Evolutionary conservation across 2,329 filamentous ascomycete species (phyloP).

Genomic region (Ophiostoma sp.): DNA sequence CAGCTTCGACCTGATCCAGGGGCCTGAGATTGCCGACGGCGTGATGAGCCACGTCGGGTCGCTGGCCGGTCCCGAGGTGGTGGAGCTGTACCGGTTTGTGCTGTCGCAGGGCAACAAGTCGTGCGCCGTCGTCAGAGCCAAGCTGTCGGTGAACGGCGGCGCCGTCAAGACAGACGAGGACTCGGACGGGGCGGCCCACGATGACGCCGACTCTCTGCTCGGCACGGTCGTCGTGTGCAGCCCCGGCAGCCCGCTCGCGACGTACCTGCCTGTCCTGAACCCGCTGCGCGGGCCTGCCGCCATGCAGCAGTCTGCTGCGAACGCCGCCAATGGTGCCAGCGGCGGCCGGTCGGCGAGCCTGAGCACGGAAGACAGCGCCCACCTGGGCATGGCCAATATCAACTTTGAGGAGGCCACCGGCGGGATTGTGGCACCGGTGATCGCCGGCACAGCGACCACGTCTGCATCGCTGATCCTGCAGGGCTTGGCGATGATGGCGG

Average conservation of each 20-base stretch:
- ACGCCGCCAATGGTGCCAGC: background rate
- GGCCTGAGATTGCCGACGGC: constrained; percentile 66
- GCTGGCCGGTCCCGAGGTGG: constrained; percentile 68
- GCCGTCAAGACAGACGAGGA: constrained; percentile 32
- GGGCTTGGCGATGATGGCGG: constrained; percentile 71
- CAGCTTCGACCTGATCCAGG: constrained; percentile 78
- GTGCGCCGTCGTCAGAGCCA: constrained; percentile 79
- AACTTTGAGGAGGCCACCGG: constrained; percentile 51
- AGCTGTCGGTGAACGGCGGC: constrained; percentile 33
- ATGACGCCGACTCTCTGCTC: constrained; percentile 57
- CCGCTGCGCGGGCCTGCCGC: constrained; percentile 33
- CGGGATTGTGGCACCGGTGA: constrained; percentile 74
- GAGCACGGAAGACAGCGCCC: constrained; percentile 17
- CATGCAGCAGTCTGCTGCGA: no score
- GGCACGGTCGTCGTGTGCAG: constrained; percentile 78
- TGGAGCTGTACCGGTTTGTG: constrained; percentile 73
- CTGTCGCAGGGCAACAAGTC: constrained; percentile 56
- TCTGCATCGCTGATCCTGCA: constrained; percentile 67
- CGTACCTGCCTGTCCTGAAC: constrained; percentile 63
- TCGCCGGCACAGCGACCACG: constrained; percentile 50
- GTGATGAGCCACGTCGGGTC: constrained; percentile 70
- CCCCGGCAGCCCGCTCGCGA: constrained; percentile 60
- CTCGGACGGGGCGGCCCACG: constrained; percentile 46
- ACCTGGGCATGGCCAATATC: background rate
- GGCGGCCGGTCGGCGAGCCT: constrained; percentile 17